Evolutionary conservation across 495 filamentous ascomycete species (phyloP), one percentile per base, ranked within the genome.

Genomic region (Diplogelasinospora grovesii): DNA sequence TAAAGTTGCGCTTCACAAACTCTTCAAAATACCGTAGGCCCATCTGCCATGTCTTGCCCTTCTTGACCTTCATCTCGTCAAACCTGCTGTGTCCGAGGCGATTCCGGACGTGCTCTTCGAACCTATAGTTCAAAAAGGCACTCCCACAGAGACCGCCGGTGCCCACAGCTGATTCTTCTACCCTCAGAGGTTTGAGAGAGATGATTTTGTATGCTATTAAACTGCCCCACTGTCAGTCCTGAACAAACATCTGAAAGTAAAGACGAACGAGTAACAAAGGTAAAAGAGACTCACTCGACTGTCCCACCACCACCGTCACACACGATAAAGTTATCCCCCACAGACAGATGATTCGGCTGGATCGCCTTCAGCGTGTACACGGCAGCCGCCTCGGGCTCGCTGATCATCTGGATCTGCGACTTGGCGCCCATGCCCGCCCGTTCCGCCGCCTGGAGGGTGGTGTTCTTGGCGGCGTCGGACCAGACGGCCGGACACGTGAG

Each of bases 401-500:
- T 81, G 24, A 88, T 81, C 53, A 86, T 76, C 50, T 75, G 70
- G 22, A 87, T 78, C 23, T 74, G 61, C 8, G 68, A 69, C 23
- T 65, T 64, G 7, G 64, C 49, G 9, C 81, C 81, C 73, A 86
- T 78, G 8, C 82, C 81, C 3, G 83, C 83, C 1, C 71, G 52
- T 52, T 84, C 74, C 1, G 83, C 83, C 18, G 81, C 82, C 31
- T 69, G 61, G 22, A 79, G 54, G 0, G 81, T 85, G 10, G 73
- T 74, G 36, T 75, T 72, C 57, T 86, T 85, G n/a, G 83, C 83
- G 13, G 71, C 70, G 34, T 87, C 83, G 7, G 77, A 78, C 83
- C 83, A 86, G n/a, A 88, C 75, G n/a, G 83, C 83, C 5, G 83
- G 83, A 24, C 85, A 85, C 0, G 83, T 88, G 18, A 88, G 64